Base-by-base conservation (phyloP, 306 rosid genomes). In the Prunus fruticosa region DNA sequence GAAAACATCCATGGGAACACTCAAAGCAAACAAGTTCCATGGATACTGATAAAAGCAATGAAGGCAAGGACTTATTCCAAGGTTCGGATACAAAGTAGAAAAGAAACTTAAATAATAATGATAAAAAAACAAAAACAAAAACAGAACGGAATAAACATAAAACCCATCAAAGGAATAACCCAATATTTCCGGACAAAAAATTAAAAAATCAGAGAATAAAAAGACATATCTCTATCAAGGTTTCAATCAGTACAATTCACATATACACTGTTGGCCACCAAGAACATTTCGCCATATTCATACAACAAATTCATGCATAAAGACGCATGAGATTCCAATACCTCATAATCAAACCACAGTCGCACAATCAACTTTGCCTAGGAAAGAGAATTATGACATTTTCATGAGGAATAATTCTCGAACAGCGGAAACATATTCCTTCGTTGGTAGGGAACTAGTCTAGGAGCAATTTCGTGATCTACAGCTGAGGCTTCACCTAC, bases 241-340 rank as follows among this genome's bases (percentile, higher is more conserved):
- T 84, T 87, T 84, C 77, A 74, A 86, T 80, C 91, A 77, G 87
- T 88, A 91, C 79, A 83, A 82, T 69, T 87, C 86, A 83, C 85
- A 81, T 75, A 85, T 86, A 80, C 88, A 95, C 73, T 84, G 90
- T 72, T 83, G 88, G 93, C 93, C 97, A 89, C 92, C 79, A 87
- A 86, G 85, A 87, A 76, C 86, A 84, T 83, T 80, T 76, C 88
- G 84, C 81, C 87, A 67, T 77, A 81, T 77, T 77, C 73, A 86
- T 43, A 68, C 83, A 87, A 74, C 81, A 79, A 84, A 71, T 45
- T 70, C 87, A 78, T 83, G 85, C 76, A 76, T 0, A 85, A 87
- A 67, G 81, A 80, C 73, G 79, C 80, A 75, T 62, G 82, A 80
- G 87, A 90, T 85, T 85, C 95, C 86, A 74, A 84, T 72, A 77